Conservation (phyloP, 208 protist species). For the Leishmania amazonensis region DNA sequence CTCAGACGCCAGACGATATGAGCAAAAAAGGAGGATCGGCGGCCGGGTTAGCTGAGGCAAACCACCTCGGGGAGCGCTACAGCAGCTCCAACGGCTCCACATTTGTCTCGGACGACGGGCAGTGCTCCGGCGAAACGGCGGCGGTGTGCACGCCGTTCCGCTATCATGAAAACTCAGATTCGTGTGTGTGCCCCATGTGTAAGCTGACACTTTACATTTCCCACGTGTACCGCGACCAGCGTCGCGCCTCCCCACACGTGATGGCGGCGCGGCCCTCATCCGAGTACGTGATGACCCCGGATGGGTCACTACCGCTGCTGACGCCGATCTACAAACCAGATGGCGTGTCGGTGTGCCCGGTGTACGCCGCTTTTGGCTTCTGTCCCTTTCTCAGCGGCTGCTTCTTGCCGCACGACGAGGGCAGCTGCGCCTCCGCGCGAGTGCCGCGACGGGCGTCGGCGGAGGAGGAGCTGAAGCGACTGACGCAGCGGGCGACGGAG, state of each 20-base stretch:
- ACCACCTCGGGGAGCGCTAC: constrained; percentile 8
- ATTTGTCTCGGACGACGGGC: constrained; percentile 16
- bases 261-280: constrained; percentile 74
- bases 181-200: constrained; percentile 79
- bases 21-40: background rate
- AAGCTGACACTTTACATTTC: constrained; percentile 62
- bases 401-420: constrained; percentile 68
- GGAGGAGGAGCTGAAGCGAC: constrained; percentile 61
- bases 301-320: constrained; percentile 47
- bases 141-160: constrained; percentile 2
- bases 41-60: constrained; percentile 3
- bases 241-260: constrained; percentile 77
- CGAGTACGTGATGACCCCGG: constrained; percentile 34
- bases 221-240: constrained; percentile 72
- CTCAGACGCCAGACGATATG: background rate
- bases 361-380: constrained; percentile 76
- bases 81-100: constrained; percentile 23
- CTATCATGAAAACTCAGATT: constrained; percentile 32
- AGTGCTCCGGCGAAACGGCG: constrained; percentile 6
- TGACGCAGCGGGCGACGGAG: constrained; percentile 40
- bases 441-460: constrained; percentile 35
- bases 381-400: constrained; percentile 75
- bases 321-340: constrained; percentile 26
- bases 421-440: constrained; percentile 21
- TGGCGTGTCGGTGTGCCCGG: constrained; percentile 55